Conservation (phyloP, 176 grass and related monocot species). For the Neostapfia colusana region DNA sequence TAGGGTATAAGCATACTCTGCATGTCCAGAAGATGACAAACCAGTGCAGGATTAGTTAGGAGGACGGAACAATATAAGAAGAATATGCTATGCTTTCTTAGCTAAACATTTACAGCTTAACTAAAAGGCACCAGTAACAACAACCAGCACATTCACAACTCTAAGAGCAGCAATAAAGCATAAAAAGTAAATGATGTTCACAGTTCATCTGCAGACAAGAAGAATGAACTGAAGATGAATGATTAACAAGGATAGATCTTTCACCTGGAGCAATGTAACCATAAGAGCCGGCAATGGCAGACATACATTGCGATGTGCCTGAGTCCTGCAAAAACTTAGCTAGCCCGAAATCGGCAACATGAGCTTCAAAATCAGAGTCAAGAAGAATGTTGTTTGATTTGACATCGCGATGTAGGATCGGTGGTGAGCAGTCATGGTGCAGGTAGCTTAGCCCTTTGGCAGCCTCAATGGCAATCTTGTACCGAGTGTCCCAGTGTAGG, state of each 20-base stretch:
- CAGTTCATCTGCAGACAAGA: background rate
- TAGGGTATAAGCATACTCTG: slow-evolving; percentile 96
- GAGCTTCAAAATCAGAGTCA: slow-evolving; percentile 79
- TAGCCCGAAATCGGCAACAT: slow-evolving; percentile 83
- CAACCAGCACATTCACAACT: background rate
- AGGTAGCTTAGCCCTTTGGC: slow-evolving; percentile 98
- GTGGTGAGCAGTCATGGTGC: slow-evolving; percentile 87
- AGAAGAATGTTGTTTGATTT: slow-evolving; percentile 97
- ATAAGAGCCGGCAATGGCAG: slow-evolving; percentile 91
- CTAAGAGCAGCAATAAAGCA: slow-evolving; percentile 2
- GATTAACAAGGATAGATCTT: slow-evolving; percentile 10
- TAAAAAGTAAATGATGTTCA: background rate
- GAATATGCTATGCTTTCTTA: background rate
- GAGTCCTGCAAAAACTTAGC: slow-evolving; percentile 86
- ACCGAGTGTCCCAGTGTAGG: slow-evolving; percentile 79
- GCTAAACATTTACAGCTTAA: background rate
- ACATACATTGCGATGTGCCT: slow-evolving; percentile 91
- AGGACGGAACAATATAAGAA: background rate
- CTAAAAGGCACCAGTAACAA: background rate
- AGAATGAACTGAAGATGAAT: slow-evolving; percentile 16
- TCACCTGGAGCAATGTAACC: slow-evolving; percentile 98
- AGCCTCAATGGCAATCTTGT: slow-evolving; percentile 85
- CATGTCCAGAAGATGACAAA: slow-evolving; percentile 8
- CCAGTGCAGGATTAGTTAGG: background rate
- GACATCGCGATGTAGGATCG: slow-evolving; percentile 84